A percentile compares a stretch with the other conserved stretches of the same genome.
Conservation (phyloP, 768 basidiomycete genomes). For the Botryobasidium botryosum region DNA sequence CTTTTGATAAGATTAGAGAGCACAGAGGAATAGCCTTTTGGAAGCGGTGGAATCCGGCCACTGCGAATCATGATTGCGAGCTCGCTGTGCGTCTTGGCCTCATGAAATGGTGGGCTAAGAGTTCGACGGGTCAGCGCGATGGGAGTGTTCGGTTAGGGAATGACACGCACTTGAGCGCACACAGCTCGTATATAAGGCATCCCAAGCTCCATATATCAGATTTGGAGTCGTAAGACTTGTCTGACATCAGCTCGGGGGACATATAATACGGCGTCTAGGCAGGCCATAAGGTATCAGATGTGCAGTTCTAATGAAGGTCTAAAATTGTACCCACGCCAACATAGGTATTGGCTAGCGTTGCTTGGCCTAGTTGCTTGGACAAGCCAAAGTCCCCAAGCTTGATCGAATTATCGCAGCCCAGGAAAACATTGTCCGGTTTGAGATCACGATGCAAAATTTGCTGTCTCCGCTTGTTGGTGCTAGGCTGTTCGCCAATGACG, state of each 20-base stretch:
- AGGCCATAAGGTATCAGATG: background rate
- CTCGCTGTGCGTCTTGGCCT: slow-evolving; percentile 79
- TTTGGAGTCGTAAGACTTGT: slow-evolving; percentile 93
- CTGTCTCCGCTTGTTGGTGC: slow-evolving; percentile 5
- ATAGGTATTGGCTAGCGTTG: slow-evolving; percentile 88
- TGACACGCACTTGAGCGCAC: slow-evolving; percentile 49
- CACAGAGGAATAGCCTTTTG: slow-evolving; percentile 62
- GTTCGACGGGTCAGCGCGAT: background rate
- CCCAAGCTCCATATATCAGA: slow-evolving; percentile 98
- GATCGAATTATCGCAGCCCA: slow-evolving; percentile 67
- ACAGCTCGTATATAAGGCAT: slow-evolving; percentile 91
- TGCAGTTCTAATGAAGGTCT: background rate
- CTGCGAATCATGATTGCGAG: slow-evolving; percentile 65
- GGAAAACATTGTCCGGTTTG: slow-evolving; percentile 97
- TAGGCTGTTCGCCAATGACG: background rate
- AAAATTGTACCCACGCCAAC: slow-evolving; percentile 56
- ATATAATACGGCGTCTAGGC: slow-evolving; percentile 96
- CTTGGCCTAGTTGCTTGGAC: slow-evolving; percentile 76
- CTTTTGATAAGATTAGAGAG: slow-evolving; percentile 62
- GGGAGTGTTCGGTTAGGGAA: background rate
- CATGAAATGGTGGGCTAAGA: slow-evolving; percentile 65
- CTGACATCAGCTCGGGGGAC: slow-evolving; percentile 97
- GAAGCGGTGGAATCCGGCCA: slow-evolving; percentile 81
- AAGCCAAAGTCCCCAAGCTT: slow-evolving; percentile 97
- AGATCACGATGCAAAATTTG: slow-evolving; percentile 80